Base-by-base conservation (phyloP, 805 yeast species). In the Lipomyces yamadae region DNA sequence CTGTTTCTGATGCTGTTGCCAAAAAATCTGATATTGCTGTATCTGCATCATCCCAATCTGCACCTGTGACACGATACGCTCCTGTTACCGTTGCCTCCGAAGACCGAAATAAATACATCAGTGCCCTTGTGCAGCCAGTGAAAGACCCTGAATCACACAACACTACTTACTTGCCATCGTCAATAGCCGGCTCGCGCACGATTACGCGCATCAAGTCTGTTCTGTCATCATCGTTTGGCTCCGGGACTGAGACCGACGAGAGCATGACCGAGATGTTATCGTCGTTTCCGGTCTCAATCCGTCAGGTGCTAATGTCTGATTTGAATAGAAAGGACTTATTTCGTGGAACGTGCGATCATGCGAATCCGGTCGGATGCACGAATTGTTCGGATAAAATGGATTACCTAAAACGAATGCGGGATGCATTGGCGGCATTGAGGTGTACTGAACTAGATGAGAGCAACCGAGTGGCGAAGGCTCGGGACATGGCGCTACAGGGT, bases 321-420 rank as follows among this genome's bases (percentile, higher is more conserved):
- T 42, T 42, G 48, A 42, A 42, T 15, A 42, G 8, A 7, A 42
- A 42, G 48, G 48, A 42, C 18, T 15, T 42, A 42, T 42, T 42
- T n/a, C 48, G 6, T 42, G 48, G 48, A n/a, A n/a, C 48, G 15
- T 42, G 48, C 48, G 48, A 42, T 24, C 48, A 42, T 42, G 48
- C 48, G 18, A 42, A 42, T 42, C 48, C 48, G 48, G n/a, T 24
- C n/a, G 48, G 48, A 18, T 42, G 48, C 29, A 24, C 18, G n/a
- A 42, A 42, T 42, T 42, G 48, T n/a, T 15, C 48, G n/a, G 48
- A 42, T 2, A 42, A 42, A 15, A 3, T 42, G 7, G 29, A 42
- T 42, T 42, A 42, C n/a, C n/a, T 42, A 42, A 42, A 42, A 5
- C 48, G 48, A 42, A 10, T 42, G n/a, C 48, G 48, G 48, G 15